Conservation (phyloP, 352 stramenopile genomes). For the Pythium oligandrum region DNA sequence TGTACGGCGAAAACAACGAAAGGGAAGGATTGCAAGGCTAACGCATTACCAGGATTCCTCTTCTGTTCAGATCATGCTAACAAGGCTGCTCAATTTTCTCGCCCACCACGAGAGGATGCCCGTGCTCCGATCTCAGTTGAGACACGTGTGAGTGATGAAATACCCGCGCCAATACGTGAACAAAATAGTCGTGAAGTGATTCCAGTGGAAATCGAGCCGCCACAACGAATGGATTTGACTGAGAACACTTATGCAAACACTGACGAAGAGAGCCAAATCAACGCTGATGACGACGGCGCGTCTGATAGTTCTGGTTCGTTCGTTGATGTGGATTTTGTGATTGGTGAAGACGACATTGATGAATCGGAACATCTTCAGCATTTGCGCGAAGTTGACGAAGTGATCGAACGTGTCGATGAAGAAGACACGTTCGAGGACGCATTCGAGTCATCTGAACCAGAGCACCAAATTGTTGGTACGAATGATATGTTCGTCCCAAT, state of each 20-base stretch:
- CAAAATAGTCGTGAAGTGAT: too few relatives aligned
- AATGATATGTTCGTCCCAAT: conserved; percentile 6
- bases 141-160: too few relatives aligned
- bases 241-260: not conserved
- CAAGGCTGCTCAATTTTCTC: not conserved
- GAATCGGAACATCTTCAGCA: conserved; percentile 83
- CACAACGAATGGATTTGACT: too few relatives aligned
- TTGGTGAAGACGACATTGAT: conserved; percentile 61
- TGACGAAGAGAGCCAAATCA: conserved; percentile 3
- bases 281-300: conserved; percentile 1
- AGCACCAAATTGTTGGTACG: not conserved
- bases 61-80: conserved; percentile 39
- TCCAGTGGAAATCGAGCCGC: too few relatives aligned
- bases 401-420: conserved; percentile 31
- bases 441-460: not conserved
- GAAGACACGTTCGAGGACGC: conserved; percentile 23
- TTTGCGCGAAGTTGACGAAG: conserved; percentile 72
- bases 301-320: conserved; percentile 30
- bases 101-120: not conserved
- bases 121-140: too few relatives aligned
- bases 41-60: conserved; percentile 15
- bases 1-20: conserved; percentile 31
- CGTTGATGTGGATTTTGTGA: conserved; percentile 25
- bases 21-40: conserved; percentile 36
- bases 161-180: too few relatives aligned